Conservation (phyloP, 345 rosid species). For the Moricandia arvensis region DNA sequence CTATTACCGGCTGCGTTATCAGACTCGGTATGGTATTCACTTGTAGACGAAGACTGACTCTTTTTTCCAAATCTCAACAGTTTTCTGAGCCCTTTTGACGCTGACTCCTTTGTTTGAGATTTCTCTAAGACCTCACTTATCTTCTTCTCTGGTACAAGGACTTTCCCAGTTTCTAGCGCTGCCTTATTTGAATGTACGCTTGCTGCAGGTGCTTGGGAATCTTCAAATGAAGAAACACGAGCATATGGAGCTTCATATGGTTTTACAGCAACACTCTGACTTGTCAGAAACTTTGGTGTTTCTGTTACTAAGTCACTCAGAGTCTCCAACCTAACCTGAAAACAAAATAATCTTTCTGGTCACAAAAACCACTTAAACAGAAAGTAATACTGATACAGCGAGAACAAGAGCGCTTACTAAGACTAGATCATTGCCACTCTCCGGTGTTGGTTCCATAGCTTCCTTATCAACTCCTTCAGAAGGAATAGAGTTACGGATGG, state of each 20-base stretch:
- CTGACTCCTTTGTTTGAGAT: constrained; percentile 59
- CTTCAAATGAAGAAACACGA: constrained; percentile 75
- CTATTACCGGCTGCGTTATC: constrained; percentile 31
- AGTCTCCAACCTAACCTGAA: constrained; percentile 50
- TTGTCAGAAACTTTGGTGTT: constrained; percentile 43
- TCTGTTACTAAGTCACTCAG: constrained; percentile 42
- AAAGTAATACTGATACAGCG: not conserved
- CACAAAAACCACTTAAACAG: not conserved
- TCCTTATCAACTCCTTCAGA: constrained; percentile 32
- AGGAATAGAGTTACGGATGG: constrained; percentile 31
- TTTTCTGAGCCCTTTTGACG: constrained; percentile 66
- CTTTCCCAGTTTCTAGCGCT: constrained; percentile 45
- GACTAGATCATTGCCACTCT: constrained; percentile 45
- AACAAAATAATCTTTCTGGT: constrained; percentile 6
- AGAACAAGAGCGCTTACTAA: constrained; percentile 28
- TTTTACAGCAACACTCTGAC: constrained; percentile 42
- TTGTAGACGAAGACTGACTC: constrained; percentile 51
- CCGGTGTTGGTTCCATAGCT: constrained; percentile 37
- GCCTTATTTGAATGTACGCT: constrained; percentile 38
- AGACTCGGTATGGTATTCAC: constrained; percentile 45
- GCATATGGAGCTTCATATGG: constrained; percentile 75
- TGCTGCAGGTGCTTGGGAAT: constrained; percentile 58
- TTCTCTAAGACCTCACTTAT: constrained; percentile 57
- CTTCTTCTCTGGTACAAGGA: constrained; percentile 57
- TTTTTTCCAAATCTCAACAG: constrained; percentile 78